phyloP scores from a whole-genome alignment of 345 rosid genomes.

The Syzygium aqueum region DNA sequence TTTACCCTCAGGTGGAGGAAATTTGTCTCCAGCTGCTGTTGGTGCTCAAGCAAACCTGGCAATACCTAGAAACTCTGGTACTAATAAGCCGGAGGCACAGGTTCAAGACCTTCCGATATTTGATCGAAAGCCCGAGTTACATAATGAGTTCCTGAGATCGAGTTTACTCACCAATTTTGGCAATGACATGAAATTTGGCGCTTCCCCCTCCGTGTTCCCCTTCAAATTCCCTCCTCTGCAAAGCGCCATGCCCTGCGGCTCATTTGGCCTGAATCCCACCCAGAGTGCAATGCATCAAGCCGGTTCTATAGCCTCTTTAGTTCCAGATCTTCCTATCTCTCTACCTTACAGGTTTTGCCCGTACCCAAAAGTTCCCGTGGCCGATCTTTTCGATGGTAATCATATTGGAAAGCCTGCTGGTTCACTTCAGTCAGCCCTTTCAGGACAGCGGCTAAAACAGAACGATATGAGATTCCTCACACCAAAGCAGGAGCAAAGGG shows the following conservation, averaged over 20 bases:
- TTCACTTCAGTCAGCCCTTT: slow-evolving; percentile 18
- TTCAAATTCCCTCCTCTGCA: slow-evolving; percentile 35
- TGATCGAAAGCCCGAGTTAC: slow-evolving; percentile 29
- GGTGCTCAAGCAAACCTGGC: slow-evolving; percentile 5
- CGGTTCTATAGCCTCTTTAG: slow-evolving; percentile 16
- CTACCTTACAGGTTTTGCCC: slow-evolving; percentile 21
- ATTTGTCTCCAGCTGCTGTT: not conserved
- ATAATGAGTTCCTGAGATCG: slow-evolving; percentile 21
- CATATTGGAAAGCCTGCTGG: slow-evolving; percentile 6
- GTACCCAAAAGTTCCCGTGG: slow-evolving; percentile 15
- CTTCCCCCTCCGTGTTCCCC: slow-evolving; percentile 31
- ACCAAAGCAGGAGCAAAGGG: slow-evolving; percentile 41
- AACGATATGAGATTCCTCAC: slow-evolving; percentile 13
- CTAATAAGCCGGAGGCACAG: slow-evolving; percentile 26
- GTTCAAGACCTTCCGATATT: slow-evolving; percentile 26
- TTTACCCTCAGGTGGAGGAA: slow-evolving; percentile 9
- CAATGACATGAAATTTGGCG: slow-evolving; percentile 34
- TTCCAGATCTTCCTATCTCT: slow-evolving; percentile 36
- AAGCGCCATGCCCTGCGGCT: slow-evolving; percentile 14
- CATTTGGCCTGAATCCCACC: slow-evolving; percentile 23
- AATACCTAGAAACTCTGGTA: slow-evolving; percentile 14
- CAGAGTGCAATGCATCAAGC: slow-evolving; percentile 15
- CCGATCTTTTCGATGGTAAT: slow-evolving; percentile 11
- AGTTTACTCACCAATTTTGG: slow-evolving; percentile 24
- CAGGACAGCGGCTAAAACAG: slow-evolving; percentile 25